These are phyloP conservation scores for Platanthera zijinensis DNA, from an alignment of 106 monocot species.

Conservation along the genomic window DNA sequence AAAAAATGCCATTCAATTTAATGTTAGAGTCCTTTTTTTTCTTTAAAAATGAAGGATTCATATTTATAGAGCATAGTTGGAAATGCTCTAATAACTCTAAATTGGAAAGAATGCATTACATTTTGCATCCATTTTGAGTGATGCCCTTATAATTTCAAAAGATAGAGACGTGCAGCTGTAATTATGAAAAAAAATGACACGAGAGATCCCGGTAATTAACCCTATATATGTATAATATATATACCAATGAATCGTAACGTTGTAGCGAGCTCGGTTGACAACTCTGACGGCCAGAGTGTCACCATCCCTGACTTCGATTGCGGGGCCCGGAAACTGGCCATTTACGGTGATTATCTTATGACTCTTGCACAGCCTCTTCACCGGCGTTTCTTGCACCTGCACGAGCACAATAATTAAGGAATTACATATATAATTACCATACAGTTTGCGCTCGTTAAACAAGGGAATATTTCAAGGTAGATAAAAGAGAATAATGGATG, in stretches of 20 bases:
- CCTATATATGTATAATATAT: background rate
- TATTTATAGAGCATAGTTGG: too few relatives aligned
- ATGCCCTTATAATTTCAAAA: too few relatives aligned
- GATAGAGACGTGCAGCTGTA: too few relatives aligned
- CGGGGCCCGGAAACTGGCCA: slow-evolving; percentile 64
- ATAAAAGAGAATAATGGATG: background rate
- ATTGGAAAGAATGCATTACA: too few relatives aligned
- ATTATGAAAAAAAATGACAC: too few relatives aligned
- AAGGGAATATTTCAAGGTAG: background rate
- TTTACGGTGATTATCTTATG: slow-evolving; percentile 58
- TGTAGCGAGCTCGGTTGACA: slow-evolving; percentile 45
- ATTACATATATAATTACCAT: background rate
- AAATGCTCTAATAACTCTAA: too few relatives aligned
- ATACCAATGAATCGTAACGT: slow-evolving; percentile 66
- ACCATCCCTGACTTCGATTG: slow-evolving; percentile 38
- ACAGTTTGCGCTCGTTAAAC: background rate
- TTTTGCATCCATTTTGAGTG: too few relatives aligned
- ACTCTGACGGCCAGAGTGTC: slow-evolving; percentile 57
- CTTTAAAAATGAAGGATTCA: too few relatives aligned
- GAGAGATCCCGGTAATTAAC: too few relatives aligned
- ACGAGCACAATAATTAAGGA: background rate
- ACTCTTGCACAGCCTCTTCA: slow-evolving; percentile 75
- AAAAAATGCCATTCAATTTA: too few relatives aligned
- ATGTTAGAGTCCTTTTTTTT: too few relatives aligned
- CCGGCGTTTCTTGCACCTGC: slow-evolving; percentile 47